Evolutionary conservation across 2,329 filamentous ascomycete genomes (phyloP).

Genomic region (Periconia macrospinosa): DNA sequence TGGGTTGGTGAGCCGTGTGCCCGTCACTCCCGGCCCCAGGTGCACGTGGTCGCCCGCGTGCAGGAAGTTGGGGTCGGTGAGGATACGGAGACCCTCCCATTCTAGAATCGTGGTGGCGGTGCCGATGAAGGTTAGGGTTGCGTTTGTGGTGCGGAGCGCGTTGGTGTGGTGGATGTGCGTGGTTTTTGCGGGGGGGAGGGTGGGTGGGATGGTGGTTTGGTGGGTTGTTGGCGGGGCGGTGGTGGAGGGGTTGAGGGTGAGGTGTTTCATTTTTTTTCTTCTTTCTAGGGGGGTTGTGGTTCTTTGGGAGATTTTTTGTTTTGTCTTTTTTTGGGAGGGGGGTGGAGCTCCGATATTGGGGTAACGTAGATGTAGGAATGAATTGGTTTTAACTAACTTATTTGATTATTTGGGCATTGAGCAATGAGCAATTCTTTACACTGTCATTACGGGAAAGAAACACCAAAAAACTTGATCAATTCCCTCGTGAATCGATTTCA

Average conservation of each 20-base stretch:
- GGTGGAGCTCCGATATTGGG: too few species aligned
- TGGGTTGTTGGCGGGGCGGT: slow-evolving; percentile 46
- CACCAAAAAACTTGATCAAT: too few species aligned
- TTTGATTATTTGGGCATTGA: too few species aligned
- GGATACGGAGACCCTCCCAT: slow-evolving; percentile 56
- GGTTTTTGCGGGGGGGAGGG: slow-evolving; percentile 48
- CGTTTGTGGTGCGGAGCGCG: slow-evolving; percentile 42
- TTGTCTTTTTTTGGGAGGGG: too few species aligned
- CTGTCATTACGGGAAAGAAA: too few species aligned
- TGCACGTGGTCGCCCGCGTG: slow-evolving; percentile 68
- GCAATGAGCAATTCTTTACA: too few species aligned
- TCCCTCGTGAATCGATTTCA: too few species aligned
- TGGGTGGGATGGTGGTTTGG: slow-evolving; percentile 31
- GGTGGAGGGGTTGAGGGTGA: slow-evolving; percentile 44
- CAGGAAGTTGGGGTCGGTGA: slow-evolving; percentile 60
- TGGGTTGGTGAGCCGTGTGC: slow-evolving; percentile 59
- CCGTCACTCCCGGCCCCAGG: slow-evolving; percentile 64
- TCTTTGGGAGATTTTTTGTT: too few species aligned
- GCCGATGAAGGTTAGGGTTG: slow-evolving; percentile 58
- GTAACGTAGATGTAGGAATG: too few species aligned
- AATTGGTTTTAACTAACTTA: too few species aligned
- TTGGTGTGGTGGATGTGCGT: slow-evolving; percentile 48
- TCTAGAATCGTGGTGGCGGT: slow-evolving; percentile 61
- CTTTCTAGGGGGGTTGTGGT: not conserved
- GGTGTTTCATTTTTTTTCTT: slow-evolving; percentile 40